A percentile compares a stretch with the other conserved stretches of the same genome.
phyloP scores from a whole-genome alignment of 306 rosid species.

The Cicer yamashitae region DNA sequence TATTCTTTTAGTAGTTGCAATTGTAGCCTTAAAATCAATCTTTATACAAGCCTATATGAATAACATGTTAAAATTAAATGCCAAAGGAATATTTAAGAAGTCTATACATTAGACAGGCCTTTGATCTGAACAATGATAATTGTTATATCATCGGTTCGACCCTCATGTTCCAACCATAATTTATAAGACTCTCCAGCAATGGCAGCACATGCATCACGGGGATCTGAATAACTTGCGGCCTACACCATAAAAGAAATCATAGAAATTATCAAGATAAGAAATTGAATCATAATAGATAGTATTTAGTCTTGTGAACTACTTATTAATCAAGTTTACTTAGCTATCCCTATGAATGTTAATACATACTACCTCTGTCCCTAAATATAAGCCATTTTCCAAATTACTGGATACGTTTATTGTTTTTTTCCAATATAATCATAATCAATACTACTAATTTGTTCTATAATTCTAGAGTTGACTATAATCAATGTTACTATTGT shows the following conservation, averaged over 20 bases:
- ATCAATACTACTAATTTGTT: neutral
- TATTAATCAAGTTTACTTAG: conserved; percentile 17
- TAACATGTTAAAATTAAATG: neutral
- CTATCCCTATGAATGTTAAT: neutral
- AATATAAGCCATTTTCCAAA: neutral
- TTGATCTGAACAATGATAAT: conserved; percentile 88
- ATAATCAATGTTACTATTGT: neutral
- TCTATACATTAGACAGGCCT: conserved; percentile 81
- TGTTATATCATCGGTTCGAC: conserved; percentile 95
- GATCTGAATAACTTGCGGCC: conserved; percentile 89
- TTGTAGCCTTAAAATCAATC: neutral
- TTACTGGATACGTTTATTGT: neutral
- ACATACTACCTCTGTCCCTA: neutral
- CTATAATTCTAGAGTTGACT: neutral
- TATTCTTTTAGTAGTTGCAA: conserved; percentile 15
- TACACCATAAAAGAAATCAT: conserved; percentile 46
- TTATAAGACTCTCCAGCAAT: conserved; percentile 97
- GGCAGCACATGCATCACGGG: conserved; percentile 98
- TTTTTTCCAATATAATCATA: neutral
- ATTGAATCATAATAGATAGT: conserved; percentile 19
- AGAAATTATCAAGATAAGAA: conserved; percentile 42
- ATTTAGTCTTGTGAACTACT: conserved; percentile 29
- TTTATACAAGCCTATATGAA: conserved; percentile 19
- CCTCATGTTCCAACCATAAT: conserved; percentile 86
- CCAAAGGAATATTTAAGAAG: conserved; percentile 40